Conservation (phyloP, 1,284 basidiomycete species). For the Mycena citricolor region DNA sequence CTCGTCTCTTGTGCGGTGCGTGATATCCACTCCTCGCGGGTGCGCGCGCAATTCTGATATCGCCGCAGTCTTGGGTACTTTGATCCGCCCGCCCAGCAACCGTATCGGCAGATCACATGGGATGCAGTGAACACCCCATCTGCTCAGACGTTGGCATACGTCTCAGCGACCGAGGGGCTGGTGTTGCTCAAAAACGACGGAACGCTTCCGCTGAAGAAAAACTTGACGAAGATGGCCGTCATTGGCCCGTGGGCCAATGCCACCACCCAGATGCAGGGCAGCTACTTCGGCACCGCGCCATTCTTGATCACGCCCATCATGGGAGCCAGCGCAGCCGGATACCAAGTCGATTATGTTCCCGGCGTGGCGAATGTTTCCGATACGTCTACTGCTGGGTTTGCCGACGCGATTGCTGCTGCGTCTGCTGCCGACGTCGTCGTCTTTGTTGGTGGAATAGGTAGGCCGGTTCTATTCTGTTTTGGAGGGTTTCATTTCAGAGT, state of each 20-base stretch:
- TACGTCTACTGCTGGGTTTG: conserved; percentile 41
- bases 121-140: conserved; percentile 46
- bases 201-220: conserved; percentile 44
- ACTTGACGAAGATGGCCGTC: conserved; percentile 47
- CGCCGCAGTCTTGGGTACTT: conserved; percentile 51
- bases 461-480: too few species aligned
- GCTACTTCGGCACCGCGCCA: conserved; percentile 51
- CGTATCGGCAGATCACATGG: conserved; percentile 51
- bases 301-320: conserved; percentile 52
- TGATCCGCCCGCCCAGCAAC: conserved; percentile 47
- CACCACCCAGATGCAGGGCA: conserved; percentile 54
- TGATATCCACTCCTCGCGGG: background rate
- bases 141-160: conserved; percentile 49
- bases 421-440: conserved; percentile 57
- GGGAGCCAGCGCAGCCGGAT: conserved; percentile 46
- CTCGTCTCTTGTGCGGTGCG: conserved; percentile 52
- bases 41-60: conserved; percentile 1
- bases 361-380: conserved; percentile 42
- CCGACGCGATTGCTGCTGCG: conserved; percentile 64
- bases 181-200: conserved; percentile 60
- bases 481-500: conserved; percentile 56
- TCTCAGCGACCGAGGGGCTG: conserved; percentile 53
- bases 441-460: conserved; percentile 59
- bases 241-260: conserved; percentile 58
- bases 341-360: conserved; percentile 40